Conservation (phyloP, 2,329 filamentous ascomycete genomes). For the Aspergillus thermomutatus region DNA sequence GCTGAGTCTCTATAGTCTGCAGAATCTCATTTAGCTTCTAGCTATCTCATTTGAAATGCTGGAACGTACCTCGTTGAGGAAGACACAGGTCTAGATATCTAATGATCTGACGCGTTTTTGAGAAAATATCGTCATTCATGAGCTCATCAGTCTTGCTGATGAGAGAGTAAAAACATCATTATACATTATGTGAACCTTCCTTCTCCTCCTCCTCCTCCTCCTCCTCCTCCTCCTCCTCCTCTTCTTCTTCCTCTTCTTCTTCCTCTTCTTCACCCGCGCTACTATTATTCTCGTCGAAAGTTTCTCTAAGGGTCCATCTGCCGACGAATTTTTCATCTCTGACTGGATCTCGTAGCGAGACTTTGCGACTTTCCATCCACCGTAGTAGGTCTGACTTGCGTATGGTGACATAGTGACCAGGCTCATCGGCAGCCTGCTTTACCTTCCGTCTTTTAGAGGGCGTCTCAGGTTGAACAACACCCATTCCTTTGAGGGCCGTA, state of each 20-base stretch:
- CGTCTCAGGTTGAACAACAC: slow-evolving; percentile 55
- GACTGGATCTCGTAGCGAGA: slow-evolving; percentile 64
- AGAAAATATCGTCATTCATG: background rate
- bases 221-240: slow-evolving; percentile 14
- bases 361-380: slow-evolving; percentile 63
- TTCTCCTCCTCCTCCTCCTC: slow-evolving; percentile 15
- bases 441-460: slow-evolving; percentile 52
- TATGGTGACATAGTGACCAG: slow-evolving; percentile 41
- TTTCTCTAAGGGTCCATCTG: slow-evolving; percentile 54
- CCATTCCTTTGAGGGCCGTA: slow-evolving; percentile 74
- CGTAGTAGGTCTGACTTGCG: slow-evolving; percentile 59
- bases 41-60: background rate
- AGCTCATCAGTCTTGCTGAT: background rate
- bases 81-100: background rate
- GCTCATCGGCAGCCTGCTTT: slow-evolving; percentile 26
- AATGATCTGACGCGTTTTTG: background rate
- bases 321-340: slow-evolving; percentile 72
- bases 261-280: slow-evolving; percentile 16
- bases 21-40: slow-evolving; percentile 13
- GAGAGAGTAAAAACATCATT: background rate
- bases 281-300: slow-evolving; percentile 26
- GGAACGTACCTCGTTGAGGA: background rate
- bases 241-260: slow-evolving; percentile 8
- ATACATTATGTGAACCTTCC: slow-evolving; percentile 3
- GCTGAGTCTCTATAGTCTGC: slow-evolving; percentile 19